Conservation (phyloP, 2,329 filamentous ascomycete genomes). For the Elsinoe batatas region DNA sequence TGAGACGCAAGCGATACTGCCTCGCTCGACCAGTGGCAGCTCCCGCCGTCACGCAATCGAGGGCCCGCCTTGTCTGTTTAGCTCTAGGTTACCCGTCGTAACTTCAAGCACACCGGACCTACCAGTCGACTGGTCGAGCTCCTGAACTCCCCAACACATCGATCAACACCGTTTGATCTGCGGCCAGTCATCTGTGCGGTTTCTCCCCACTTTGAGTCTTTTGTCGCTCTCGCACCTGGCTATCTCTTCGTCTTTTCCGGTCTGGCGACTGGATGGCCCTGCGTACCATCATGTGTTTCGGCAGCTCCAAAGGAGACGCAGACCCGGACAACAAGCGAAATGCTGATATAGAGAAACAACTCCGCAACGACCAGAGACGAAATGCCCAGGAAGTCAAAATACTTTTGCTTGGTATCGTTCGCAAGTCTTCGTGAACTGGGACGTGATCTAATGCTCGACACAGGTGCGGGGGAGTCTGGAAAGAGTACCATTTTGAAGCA, state of each 20-base stretch:
- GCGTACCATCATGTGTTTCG: slow-evolving; percentile 41
- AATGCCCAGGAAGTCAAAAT: slow-evolving; percentile 87
- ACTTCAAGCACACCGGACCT: neutral
- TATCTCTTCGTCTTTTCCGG: neutral
- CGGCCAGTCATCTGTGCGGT: neutral
- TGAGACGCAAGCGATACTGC: slow-evolving; percentile 3
- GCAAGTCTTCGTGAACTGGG: neutral
- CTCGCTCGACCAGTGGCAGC: neutral
- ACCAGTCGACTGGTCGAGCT: slow-evolving; percentile 5
- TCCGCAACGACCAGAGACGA: slow-evolving; percentile 80
- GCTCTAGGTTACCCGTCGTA: slow-evolving; percentile 9
- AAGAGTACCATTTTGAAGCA: slow-evolving; percentile 98
- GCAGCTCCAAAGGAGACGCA: slow-evolving; percentile 33
- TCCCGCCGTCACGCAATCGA: neutral
- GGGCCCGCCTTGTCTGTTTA: slow-evolving; percentile 1
- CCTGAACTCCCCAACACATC: slow-evolving; percentile 1
- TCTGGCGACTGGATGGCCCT: slow-evolving; percentile 12
- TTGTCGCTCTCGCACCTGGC: neutral
- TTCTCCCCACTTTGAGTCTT: neutral
- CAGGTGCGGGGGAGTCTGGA: slow-evolving; percentile 87
- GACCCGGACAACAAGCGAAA: slow-evolving; percentile 40
- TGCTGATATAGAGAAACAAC: slow-evolving; percentile 72
- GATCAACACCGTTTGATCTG: neutral
- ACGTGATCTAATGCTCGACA: slow-evolving; percentile 17
- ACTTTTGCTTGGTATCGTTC: slow-evolving; percentile 64